These are phyloP conservation scores for Puccinia polysora DNA, from an alignment of 1,284 basidiomycete species.

Conservation along the genomic window DNA sequence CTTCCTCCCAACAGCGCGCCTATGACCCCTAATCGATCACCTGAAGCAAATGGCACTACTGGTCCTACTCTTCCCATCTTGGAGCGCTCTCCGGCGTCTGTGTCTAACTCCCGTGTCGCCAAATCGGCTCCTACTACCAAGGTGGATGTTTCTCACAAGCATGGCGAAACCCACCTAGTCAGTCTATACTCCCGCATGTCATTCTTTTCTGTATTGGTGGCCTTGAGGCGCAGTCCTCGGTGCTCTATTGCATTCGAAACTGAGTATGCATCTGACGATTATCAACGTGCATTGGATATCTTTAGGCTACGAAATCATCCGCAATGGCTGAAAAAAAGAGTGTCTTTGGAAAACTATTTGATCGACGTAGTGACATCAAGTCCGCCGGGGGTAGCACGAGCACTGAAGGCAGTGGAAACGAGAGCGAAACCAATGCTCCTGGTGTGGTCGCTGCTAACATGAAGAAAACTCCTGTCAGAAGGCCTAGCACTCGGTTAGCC, in stretches of 20 bases:
- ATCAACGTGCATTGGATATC: neutral
- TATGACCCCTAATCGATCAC: slow-evolving; percentile 2
- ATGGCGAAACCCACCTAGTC: slow-evolving; percentile 9
- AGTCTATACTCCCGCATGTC: neutral
- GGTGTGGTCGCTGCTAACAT: neutral
- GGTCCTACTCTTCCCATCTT: neutral
- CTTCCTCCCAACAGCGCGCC: neutral
- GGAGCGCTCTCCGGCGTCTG: neutral
- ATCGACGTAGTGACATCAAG: slow-evolving; percentile 33
- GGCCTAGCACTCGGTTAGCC: neutral
- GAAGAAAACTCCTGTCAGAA: slow-evolving; percentile 14
- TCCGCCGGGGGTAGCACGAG: slow-evolving; percentile 15
- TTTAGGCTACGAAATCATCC: neutral
- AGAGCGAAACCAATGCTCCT: neutral
- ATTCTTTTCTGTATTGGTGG: no score
- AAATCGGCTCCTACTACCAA: slow-evolving; percentile 5
- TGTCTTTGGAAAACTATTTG: slow-evolving; percentile 49
- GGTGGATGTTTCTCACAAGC: slow-evolving; percentile 11
- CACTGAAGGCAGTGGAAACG: slow-evolving; percentile 28
- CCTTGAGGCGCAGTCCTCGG: no score
- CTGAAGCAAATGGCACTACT: neutral
- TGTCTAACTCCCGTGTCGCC: slow-evolving; percentile 16
- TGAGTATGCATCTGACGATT: no score
- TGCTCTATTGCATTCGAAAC: no score
- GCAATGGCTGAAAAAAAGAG: slow-evolving; percentile 40